Percentiles rank a stretch among this genome's conserved stretches.
Evolutionary conservation across 331 rosid species (phyloP).

Genomic region (Telfairia occidentalis): DNA sequence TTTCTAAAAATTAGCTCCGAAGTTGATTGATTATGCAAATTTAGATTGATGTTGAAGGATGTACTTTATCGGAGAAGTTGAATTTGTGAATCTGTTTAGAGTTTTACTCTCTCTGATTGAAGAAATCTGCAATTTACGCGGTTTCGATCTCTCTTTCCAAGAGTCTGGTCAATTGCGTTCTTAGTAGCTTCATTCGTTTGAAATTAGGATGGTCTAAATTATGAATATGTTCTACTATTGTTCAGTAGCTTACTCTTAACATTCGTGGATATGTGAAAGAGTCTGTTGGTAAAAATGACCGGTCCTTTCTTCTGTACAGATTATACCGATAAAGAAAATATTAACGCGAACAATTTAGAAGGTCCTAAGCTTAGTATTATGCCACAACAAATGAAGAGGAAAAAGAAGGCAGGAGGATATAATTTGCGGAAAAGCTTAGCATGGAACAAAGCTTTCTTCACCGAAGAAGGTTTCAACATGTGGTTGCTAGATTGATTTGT

Average conservation of each 20-base stretch:
- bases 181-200: background rate
- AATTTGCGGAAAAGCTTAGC: conserved; percentile 90
- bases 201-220: background rate
- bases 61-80: background rate
- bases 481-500: background rate
- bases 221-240: background rate
- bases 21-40: background rate
- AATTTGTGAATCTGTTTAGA: background rate
- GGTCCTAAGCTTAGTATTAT: conserved; percentile 39
- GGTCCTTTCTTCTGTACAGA: conserved; percentile 14
- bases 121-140: background rate
- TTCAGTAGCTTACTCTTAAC: background rate
- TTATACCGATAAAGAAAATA: conserved; percentile 27
- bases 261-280: background rate
- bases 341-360: conserved; percentile 31
- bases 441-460: conserved; percentile 86
- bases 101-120: background rate
- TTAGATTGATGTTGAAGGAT: background rate
- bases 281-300: conserved; percentile 13
- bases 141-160: background rate
- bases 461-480: conserved; percentile 49
- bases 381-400: conserved; percentile 73
- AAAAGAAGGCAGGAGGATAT: conserved; percentile 61
- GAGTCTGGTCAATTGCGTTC: background rate
- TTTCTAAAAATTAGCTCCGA: background rate